Conservation (phyloP, 1,139 yeast species). For the Kodamaea fungicola region DNA sequence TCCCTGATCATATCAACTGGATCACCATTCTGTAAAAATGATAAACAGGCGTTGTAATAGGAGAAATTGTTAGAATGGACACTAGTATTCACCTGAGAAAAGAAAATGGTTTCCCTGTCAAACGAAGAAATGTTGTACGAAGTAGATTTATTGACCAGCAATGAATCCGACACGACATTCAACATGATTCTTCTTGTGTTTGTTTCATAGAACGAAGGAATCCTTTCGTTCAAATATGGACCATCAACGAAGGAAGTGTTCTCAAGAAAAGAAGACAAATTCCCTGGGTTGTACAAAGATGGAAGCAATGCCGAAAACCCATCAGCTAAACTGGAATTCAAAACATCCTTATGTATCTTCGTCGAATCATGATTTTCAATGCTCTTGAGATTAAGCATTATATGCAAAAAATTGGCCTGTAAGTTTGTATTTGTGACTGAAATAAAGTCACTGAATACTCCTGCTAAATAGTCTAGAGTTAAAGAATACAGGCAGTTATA, state of each 20-base stretch:
- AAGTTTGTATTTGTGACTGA: conserved; percentile 51
- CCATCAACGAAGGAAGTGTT: background rate
- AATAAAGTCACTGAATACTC: conserved; percentile 36
- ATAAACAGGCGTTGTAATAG: conserved; percentile 6
- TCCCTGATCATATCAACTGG: background rate
- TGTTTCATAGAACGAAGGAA: conserved; percentile 2
- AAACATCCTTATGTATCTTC: no score
- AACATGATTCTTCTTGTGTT: conserved; percentile 40
- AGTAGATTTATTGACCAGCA: conserved; percentile 6
- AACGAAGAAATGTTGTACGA: conserved; percentile 17
- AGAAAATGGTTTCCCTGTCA: conserved; percentile 23
- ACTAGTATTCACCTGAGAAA: conserved; percentile 3
- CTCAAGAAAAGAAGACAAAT: background rate
- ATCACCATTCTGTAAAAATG: no score
- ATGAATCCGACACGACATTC: conserved; percentile 28
- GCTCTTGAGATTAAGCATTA: conserved; percentile 46
- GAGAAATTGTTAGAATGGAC: conserved; percentile 3
- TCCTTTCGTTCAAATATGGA: background rate
- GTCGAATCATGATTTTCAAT: no score
- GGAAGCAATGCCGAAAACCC: background rate
- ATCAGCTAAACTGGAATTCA: no score
- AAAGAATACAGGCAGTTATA: conserved; percentile 44
- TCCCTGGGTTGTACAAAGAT: background rate
- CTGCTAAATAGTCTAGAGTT: conserved; percentile 37
- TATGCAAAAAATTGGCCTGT: conserved; percentile 50